Evolutionary conservation across 805 yeast species (phyloP).

Genomic region (Ogataea thermomethanolica): DNA sequence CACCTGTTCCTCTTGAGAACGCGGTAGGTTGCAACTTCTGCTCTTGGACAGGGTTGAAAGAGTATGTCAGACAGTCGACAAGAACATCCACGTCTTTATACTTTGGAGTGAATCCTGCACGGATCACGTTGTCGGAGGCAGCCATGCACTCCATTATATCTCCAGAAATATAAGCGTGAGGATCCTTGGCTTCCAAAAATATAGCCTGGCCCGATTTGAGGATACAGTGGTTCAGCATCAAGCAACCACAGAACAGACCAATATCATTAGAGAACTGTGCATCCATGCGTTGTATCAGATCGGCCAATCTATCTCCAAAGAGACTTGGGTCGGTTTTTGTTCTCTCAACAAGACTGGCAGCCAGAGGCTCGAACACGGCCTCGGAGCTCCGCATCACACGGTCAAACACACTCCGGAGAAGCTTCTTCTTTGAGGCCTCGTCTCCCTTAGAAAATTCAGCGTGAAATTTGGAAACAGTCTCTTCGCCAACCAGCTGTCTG

Average conservation of each 20-base stretch:
- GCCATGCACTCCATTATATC: slow-evolving; percentile 99
- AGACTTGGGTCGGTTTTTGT: slow-evolving; percentile 56
- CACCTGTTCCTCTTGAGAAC: slow-evolving; percentile 62
- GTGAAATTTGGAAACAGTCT: slow-evolving; percentile 51
- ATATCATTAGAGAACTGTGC: slow-evolving; percentile 90
- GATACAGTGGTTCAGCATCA: slow-evolving; percentile 82
- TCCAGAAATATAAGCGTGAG: slow-evolving; percentile 96
- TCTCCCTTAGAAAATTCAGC: slow-evolving; percentile 43
- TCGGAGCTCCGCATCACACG: slow-evolving; percentile 83
- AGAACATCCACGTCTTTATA: slow-evolving; percentile 91
- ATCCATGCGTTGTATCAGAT: slow-evolving; percentile 71
- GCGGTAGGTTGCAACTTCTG: slow-evolving; percentile 77
- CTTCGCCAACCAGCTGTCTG: slow-evolving; percentile 61
- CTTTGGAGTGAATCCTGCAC: slow-evolving; percentile 99
- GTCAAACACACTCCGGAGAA: slow-evolving; percentile 73
- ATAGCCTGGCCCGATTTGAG: slow-evolving; percentile 91
- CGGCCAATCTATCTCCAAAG: slow-evolving; percentile 61
- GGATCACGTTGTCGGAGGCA: slow-evolving; percentile 94
- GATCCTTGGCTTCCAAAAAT: slow-evolving; percentile 94
- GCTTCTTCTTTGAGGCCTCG: slow-evolving; percentile 55
- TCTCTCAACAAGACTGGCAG: slow-evolving; percentile 63
- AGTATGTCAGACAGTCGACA: slow-evolving; percentile 87
- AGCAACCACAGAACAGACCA: slow-evolving; percentile 94
- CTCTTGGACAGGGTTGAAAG: slow-evolving; percentile 83
- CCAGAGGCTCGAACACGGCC: slow-evolving; percentile 48